phyloP scores from a whole-genome alignment of 495 filamentous ascomycete genomes.

The Barbatosphaeria neglecta region DNA sequence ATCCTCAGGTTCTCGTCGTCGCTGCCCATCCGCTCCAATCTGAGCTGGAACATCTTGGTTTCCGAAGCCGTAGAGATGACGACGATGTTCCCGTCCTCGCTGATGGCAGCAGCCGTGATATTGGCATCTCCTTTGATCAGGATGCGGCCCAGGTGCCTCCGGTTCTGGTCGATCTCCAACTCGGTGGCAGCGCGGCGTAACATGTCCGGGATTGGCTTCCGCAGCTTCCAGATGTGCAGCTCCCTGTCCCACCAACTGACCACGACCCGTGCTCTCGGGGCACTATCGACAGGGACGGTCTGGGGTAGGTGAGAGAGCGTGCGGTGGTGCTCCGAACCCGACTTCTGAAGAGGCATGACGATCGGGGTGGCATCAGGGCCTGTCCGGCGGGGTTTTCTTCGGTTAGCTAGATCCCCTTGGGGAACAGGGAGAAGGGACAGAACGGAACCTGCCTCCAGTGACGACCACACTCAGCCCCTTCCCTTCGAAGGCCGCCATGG shows the following conservation, averaged over 20 bases:
- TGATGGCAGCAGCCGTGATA: constrained; percentile 71
- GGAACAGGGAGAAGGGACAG: background rate
- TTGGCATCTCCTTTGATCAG: constrained; percentile 72
- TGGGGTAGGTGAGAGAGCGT: constrained; percentile 73
- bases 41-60: constrained; percentile 67
- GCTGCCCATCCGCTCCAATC: constrained; percentile 21
- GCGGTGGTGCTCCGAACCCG: constrained; percentile 69
- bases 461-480: constrained; percentile 74
- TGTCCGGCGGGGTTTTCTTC: constrained; percentile 19
- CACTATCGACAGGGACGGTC: constrained; percentile 53
- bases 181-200: constrained; percentile 26
- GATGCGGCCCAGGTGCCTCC: constrained; percentile 59
- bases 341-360: constrained; percentile 66
- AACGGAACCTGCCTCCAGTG: constrained; percentile 66
- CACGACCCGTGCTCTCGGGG: constrained; percentile 57
- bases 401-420: background rate
- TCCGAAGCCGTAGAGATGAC: constrained; percentile 64
- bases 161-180: constrained; percentile 26
- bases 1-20: constrained; percentile 48
- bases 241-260: constrained; percentile 92
- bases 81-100: constrained; percentile 59
- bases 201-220: constrained; percentile 32
- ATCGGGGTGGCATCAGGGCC: constrained; percentile 78
- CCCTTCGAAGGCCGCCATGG: constrained; percentile 82
- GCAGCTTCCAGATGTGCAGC: constrained; percentile 69